Percentiles rank a stretch among this genome's conserved stretches.
Conservation (phyloP, 768 basidiomycete species). For the Lyophyllum atratum region DNA sequence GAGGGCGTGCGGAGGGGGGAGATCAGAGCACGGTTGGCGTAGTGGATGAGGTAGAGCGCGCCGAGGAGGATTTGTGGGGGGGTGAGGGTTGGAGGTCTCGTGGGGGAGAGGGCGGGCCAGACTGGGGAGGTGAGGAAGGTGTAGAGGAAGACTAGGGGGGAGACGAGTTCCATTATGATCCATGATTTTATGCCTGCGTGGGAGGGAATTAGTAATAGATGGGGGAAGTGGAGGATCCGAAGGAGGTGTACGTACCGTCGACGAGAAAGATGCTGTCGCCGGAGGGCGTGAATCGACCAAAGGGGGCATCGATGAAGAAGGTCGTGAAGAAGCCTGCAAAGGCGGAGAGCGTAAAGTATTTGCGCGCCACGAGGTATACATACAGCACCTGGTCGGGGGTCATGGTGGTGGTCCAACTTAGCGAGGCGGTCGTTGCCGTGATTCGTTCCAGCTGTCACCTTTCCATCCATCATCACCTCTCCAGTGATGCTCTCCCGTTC, state of each 20-base stretch:
- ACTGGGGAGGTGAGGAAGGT: conserved; percentile 52
- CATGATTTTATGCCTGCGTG: conserved; percentile 52
- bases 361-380: conserved; percentile 5
- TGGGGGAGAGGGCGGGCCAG: conserved; percentile 33
- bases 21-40: conserved; percentile 70
- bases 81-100: conserved; percentile 29
- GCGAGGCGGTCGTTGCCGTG: too few relatives aligned
- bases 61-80: conserved; percentile 53
- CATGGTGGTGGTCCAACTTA: neutral
- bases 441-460: too few relatives aligned
- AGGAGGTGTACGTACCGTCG: conserved; percentile 44
- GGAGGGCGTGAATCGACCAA: conserved; percentile 71
- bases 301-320: conserved; percentile 53
- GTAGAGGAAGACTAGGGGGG: conserved; percentile 57
- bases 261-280: conserved; percentile 48
- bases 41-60: conserved; percentile 70
- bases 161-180: conserved; percentile 77
- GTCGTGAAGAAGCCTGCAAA: neutral
- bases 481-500: too few relatives aligned
- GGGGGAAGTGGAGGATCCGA: neutral
- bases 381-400: neutral
- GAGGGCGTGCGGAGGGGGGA: conserved; percentile 81
- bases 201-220: neutral
- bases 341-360: conserved; percentile 11
- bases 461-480: too few relatives aligned